Evolutionary conservation across 1,284 basidiomycete genomes (phyloP).

Genomic region (Vanrija sp.): DNA sequence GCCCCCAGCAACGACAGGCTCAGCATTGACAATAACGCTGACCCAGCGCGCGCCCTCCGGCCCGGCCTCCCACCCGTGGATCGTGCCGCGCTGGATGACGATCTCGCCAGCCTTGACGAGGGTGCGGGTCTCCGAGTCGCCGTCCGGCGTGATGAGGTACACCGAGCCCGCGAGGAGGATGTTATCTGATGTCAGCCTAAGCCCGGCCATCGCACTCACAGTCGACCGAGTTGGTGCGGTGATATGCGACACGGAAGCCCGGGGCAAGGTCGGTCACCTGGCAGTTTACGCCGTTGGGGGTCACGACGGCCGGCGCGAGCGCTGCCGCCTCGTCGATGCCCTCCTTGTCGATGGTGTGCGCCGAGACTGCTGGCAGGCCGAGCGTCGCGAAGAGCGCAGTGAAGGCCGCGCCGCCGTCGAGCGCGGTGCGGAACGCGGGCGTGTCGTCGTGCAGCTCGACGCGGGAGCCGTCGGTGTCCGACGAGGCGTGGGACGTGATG

Average conservation of each 20-base stretch:
- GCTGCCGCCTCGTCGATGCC: constrained; percentile 20
- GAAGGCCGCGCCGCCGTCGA: constrained; percentile 27
- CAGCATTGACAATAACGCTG: constrained; percentile 39
- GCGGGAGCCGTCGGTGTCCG: constrained; percentile 20
- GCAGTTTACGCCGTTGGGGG: constrained; percentile 37
- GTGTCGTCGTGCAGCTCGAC: constrained; percentile 24
- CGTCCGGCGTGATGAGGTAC: constrained; percentile 31
- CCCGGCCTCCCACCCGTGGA: constrained; percentile 47
- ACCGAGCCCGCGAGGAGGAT: constrained; percentile 34
- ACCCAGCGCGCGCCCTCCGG: constrained; percentile 40
- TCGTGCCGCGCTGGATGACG: constrained; percentile 45
- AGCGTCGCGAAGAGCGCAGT: constrained; percentile 33
- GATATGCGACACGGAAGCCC: constrained; percentile 31
- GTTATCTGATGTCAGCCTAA: too few relatives aligned
- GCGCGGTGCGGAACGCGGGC: constrained; percentile 20
- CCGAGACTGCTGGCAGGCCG: constrained; percentile 22
- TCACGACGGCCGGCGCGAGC: constrained; percentile 24
- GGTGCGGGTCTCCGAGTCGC: constrained; percentile 23
- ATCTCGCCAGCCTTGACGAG: constrained; percentile 38
- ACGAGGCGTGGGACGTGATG: constrained; percentile 32
- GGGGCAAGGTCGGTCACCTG: constrained; percentile 42
- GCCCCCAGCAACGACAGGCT: constrained; percentile 32
- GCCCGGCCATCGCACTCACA: too few relatives aligned
- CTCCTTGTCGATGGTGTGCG: constrained; percentile 18
- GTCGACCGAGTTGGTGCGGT: constrained; percentile 43